Base-by-base conservation (phyloP, 2,329 filamentous ascomycete species). In the Lecanicillium sp. region DNA sequence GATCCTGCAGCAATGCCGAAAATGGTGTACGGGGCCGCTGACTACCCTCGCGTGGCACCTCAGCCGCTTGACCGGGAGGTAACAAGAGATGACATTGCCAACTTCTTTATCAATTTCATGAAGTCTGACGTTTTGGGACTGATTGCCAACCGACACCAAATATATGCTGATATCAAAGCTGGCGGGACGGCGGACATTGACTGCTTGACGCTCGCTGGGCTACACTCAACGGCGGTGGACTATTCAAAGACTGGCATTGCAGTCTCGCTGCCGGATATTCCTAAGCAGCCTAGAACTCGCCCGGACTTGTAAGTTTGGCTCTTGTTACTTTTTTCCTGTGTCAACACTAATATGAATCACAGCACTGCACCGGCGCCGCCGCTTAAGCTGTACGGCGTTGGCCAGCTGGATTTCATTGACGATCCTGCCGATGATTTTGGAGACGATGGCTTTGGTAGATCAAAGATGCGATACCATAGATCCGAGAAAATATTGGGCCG, bases 81-180 rank as follows among this genome's bases (percentile, higher is more conserved):
- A 0, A 59, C 58, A 2, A 57, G 59, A 2, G 56, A 72, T 1
- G 86, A 94, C 48, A 92, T 94, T 63, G 79, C 78, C 0, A 66
- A 83, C 10, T 92, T 90, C 58, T 92, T 94, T 46, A 69, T 94
- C n/a, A 66, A 79, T 13, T 87, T 87, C 44, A 85, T 87, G 78
- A 68, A 72, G 44, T 76, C 72, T 1, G 79, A 86, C 48, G 68
- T 78, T 14, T 58, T 86, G 2, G 81, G 80, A 0, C 54, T 79
- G 32, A 84, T 87, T 47, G 79, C 81, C 0, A 77, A 60, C 0
- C 60, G 70, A 3, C 83, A 87, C 50, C 68, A 79, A 47, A 69
- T 83, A 1, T 51, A 84, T 13, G 77, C 82, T 0, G 84, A 87
- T 51, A 67, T 76, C 40, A 56, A 59, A 17, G 28, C 48, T 0